Conservation (phyloP, 306 rosid genomes). For the Medicago truncatula region DNA sequence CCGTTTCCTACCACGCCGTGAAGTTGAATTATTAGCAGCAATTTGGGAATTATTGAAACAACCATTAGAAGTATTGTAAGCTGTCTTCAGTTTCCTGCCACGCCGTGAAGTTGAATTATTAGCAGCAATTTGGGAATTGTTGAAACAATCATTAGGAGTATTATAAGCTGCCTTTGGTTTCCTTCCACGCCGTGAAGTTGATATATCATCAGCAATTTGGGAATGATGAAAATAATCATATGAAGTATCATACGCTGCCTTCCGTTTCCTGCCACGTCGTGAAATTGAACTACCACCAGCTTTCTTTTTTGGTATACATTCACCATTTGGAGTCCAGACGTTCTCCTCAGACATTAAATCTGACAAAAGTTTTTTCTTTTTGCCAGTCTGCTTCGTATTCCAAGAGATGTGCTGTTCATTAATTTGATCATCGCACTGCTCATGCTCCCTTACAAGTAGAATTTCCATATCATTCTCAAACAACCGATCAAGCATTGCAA, state of each 20-base stretch:
- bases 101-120: background rate
- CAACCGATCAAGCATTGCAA: slow-evolving; percentile 48
- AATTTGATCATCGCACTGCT: slow-evolving; percentile 40
- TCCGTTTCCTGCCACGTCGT: slow-evolving; percentile 48
- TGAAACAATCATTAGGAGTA: background rate
- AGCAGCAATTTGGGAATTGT: background rate
- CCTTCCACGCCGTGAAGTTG: background rate
- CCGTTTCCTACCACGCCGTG: slow-evolving; percentile 7
- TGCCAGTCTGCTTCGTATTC: slow-evolving; percentile 27
- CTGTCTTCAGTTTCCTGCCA: background rate
- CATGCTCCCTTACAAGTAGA: slow-evolving; percentile 35
- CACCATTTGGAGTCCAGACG: slow-evolving; percentile 31
- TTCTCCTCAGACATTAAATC: slow-evolving; percentile 55
- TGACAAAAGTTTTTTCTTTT: slow-evolving; percentile 48
- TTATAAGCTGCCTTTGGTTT: background rate
- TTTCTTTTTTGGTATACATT: slow-evolving; percentile 40
- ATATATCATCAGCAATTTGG: background rate
- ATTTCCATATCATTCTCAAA: slow-evolving; percentile 52
- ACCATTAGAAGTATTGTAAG: background rate
- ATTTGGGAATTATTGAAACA: background rate
- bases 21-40: background rate
- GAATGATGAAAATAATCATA: slow-evolving; percentile 39
- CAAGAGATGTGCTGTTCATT: slow-evolving; percentile 38
- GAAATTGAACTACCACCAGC: slow-evolving; percentile 31
- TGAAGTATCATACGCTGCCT: slow-evolving; percentile 38